Conservation (phyloP, 129 eudicot genomes). For the Glebionis coronaria region DNA sequence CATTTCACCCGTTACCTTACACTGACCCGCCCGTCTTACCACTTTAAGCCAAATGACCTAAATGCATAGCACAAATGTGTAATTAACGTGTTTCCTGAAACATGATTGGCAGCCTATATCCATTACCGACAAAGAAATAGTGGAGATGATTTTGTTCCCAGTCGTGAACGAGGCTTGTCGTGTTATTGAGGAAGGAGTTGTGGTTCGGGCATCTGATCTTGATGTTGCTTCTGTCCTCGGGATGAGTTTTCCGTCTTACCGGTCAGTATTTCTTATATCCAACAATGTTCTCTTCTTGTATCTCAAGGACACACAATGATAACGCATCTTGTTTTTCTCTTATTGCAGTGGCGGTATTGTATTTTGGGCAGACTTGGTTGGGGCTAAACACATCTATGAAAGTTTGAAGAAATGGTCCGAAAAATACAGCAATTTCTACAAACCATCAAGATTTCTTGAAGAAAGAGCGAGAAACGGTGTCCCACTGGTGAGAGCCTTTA, state of each 20-base stretch:
- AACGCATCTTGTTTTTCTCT: background rate
- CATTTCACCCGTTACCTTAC: constrained; percentile 6
- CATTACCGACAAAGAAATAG: constrained; percentile 69
- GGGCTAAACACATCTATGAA: constrained; percentile 64
- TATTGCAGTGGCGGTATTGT: constrained; percentile 83
- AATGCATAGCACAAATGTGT: background rate
- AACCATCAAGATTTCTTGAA: constrained; percentile 90
- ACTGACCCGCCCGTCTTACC: background rate
- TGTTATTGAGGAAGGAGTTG: constrained; percentile 82
- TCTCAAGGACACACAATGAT: background rate
- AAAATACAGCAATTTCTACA: constrained; percentile 60
- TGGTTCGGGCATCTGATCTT: constrained; percentile 94
- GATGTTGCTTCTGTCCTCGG: constrained; percentile 94
- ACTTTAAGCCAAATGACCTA: background rate
- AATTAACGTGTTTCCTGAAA: constrained; percentile 5
- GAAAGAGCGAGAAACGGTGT: constrained; percentile 82
- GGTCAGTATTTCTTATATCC: constrained; percentile 51
- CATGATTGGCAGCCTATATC: constrained; percentile 63
- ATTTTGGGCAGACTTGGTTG: constrained; percentile 92
- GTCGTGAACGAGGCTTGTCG: constrained; percentile 97
- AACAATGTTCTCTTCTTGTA: background rate
- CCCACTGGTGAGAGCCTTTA: constrained; percentile 56
- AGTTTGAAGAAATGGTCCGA: constrained; percentile 82
- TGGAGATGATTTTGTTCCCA: constrained; percentile 88
- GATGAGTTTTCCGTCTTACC: constrained; percentile 95